A percentile compares a stretch with the other conserved stretches of the same genome.
Conservation (phyloP, 2,329 filamentous ascomycete species). For the Ophiostoma populinum region DNA sequence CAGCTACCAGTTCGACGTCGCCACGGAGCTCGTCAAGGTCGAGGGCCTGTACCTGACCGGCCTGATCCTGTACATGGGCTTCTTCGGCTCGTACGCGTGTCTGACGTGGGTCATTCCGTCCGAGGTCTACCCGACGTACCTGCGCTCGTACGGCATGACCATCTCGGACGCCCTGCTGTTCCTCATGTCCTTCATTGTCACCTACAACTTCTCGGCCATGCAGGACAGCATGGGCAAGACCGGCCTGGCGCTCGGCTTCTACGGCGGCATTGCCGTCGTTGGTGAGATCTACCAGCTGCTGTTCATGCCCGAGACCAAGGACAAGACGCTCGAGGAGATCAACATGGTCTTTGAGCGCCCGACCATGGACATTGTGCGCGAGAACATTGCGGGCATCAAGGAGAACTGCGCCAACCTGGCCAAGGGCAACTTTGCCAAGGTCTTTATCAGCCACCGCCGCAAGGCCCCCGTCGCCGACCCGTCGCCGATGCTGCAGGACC, state of each 20-base stretch:
- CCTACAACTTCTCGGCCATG: slow-evolving; percentile 60
- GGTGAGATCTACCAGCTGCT: slow-evolving; percentile 57
- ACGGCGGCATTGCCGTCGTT: slow-evolving; percentile 53
- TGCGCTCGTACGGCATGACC: slow-evolving; percentile 58
- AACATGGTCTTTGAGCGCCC: slow-evolving; percentile 31
- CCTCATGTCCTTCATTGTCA: slow-evolving; percentile 54
- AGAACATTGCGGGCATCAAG: slow-evolving; percentile 5
- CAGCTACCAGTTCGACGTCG: slow-evolving; percentile 38
- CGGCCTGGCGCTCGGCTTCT: slow-evolving; percentile 52
- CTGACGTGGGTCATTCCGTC: slow-evolving; percentile 50
- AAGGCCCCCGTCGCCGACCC: background rate
- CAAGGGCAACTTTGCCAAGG: slow-evolving; percentile 1
- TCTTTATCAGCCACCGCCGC: background rate
- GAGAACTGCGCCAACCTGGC: slow-evolving; percentile 3
- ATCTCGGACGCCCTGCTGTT: slow-evolving; percentile 51
- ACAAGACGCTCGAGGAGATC: slow-evolving; percentile 33
- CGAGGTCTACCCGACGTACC: slow-evolving; percentile 56
- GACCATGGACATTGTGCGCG: slow-evolving; percentile 9
- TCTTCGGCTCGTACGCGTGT: slow-evolving; percentile 49
- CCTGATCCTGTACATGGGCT: slow-evolving; percentile 50
- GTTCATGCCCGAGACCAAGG: slow-evolving; percentile 55
- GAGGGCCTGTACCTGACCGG: slow-evolving; percentile 49
- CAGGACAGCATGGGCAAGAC: slow-evolving; percentile 48
- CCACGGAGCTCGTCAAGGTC: slow-evolving; percentile 27
- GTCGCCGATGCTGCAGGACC: background rate